A percentile compares a stretch with the other conserved stretches of the same genome.
phyloP scores from a whole-genome alignment of 1,139 yeast genomes.

The Saccharomyces hybrid region DNA sequence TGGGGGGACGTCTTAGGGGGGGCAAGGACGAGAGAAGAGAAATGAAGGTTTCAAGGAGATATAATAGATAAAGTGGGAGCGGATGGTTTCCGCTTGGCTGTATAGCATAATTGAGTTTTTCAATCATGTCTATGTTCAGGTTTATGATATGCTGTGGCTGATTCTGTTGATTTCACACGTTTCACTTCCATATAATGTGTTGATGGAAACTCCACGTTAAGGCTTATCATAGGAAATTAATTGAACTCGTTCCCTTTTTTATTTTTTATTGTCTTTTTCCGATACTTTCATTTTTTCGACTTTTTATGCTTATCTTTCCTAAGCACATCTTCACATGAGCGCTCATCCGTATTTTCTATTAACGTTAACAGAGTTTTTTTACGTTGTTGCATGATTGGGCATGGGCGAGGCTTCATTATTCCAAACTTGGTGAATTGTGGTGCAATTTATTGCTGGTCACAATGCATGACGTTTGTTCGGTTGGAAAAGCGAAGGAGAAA shows the following conservation, averaged over 20 bases:
- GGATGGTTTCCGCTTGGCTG: slow-evolving; percentile 4
- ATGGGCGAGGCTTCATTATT: background rate
- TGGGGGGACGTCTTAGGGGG: background rate
- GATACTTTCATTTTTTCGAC: background rate
- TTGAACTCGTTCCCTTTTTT: slow-evolving; percentile 1
- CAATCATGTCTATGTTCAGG: slow-evolving; percentile 9
- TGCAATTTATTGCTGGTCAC: background rate
- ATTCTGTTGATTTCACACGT: slow-evolving; percentile 15
- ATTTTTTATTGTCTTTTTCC: background rate
- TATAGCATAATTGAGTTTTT: slow-evolving; percentile 18
- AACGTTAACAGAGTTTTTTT: background rate
- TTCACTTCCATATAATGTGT: slow-evolving; percentile 28
- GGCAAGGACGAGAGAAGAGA: background rate
- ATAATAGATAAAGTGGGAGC: background rate
- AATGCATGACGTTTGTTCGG: background rate
- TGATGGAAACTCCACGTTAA: slow-evolving; percentile 4
- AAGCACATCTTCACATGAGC: background rate
- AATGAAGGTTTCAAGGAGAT: background rate
- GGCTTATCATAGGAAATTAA: slow-evolving; percentile 4
- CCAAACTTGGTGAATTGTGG: background rate
- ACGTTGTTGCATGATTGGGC: background rate
- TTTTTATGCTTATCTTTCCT: background rate
- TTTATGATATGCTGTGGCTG: slow-evolving; percentile 19
- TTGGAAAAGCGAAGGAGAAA: background rate
- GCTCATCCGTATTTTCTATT: background rate